Evolutionary conservation across 257 asterid genomes (phyloP).

Genomic region (Ocimum tenuiflorum): DNA sequence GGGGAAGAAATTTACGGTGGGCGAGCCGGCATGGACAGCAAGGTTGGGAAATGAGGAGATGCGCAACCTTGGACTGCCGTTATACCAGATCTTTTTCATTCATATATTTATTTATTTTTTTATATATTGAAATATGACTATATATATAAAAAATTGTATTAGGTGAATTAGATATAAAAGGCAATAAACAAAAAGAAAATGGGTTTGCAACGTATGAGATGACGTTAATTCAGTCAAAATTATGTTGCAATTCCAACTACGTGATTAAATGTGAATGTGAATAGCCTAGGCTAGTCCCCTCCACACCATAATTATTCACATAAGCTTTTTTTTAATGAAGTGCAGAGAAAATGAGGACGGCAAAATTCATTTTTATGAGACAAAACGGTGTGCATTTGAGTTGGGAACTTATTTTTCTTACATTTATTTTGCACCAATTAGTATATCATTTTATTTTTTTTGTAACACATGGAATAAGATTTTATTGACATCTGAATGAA

Average conservation of each 20-base stretch:
- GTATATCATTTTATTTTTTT: not conserved
- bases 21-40: not conserved
- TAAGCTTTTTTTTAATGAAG: not conserved
- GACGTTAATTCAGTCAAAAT: constrained; percentile 1
- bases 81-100: no score
- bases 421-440: not conserved
- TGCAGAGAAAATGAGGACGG: no score
- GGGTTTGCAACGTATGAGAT: not conserved
- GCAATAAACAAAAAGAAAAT: no score
- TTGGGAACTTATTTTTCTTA: not conserved
- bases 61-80: not conserved
- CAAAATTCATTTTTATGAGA: not conserved
- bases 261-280: not conserved
- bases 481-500: not conserved
- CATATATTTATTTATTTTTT: no score
- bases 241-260: not conserved
- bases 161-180: not conserved
- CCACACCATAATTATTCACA: not conserved
- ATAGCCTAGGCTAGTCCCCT: not conserved
- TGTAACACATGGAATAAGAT: not conserved
- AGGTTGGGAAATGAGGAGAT: not conserved
- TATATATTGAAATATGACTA: no score
- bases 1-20: not conserved
- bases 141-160: not conserved
- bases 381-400: not conserved